Evolutionary conservation across 2,329 filamentous ascomycete genomes (phyloP).

Genomic region (Tolypocladium ovalisporum): DNA sequence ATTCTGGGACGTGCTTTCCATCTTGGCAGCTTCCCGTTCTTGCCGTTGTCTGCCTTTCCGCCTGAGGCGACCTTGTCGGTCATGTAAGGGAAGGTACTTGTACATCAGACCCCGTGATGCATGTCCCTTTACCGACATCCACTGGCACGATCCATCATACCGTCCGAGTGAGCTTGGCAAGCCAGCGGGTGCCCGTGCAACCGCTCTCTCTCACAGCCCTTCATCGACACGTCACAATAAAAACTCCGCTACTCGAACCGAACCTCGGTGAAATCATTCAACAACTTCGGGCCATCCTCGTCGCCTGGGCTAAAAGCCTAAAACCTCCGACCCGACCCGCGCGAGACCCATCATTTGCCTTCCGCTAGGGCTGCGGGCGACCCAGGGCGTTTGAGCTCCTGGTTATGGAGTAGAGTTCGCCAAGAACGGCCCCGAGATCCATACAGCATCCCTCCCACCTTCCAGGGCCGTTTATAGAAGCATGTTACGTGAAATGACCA

Average conservation of each 20-base stretch:
- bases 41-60: neutral
- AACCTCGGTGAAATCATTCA: neutral
- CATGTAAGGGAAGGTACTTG: neutral
- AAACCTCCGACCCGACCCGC: neutral
- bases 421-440: neutral
- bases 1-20: neutral
- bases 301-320: neutral
- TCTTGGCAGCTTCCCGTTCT: neutral
- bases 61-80: neutral
- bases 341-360: neutral
- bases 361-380: neutral
- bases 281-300: neutral
- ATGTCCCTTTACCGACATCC: neutral
- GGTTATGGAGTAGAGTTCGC: neutral
- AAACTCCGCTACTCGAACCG: neutral
- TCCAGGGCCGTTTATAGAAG: neutral
- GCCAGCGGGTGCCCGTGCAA: neutral
- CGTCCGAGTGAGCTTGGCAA: no score
- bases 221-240: neutral
- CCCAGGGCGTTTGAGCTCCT: neutral
- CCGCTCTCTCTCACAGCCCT: neutral
- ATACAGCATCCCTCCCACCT: neutral
- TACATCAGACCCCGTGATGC: neutral
- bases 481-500: neutral
- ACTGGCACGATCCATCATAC: neutral